Evolutionary conservation across 2,329 filamentous ascomycete species (phyloP).

Genomic region (Coniochaeta sp.): DNA sequence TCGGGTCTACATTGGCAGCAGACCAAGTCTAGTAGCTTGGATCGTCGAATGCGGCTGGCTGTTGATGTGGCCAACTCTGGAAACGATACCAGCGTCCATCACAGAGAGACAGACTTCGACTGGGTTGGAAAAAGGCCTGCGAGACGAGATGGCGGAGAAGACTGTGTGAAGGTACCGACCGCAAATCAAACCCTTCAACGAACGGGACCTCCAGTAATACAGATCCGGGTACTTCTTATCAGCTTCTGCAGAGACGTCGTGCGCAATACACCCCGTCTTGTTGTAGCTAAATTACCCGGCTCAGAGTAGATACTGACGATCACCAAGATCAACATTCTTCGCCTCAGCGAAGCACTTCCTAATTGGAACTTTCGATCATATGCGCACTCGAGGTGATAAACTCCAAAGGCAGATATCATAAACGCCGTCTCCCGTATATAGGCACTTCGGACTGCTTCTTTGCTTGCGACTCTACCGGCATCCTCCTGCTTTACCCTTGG

Average conservation of each 20-base stretch:
- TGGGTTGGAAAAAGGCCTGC: conserved; percentile 7
- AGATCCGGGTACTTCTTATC: background rate
- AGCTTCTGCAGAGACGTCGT: background rate
- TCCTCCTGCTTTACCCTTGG: background rate
- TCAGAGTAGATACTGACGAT: too few relatives aligned
- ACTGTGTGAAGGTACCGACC: background rate
- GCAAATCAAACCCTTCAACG: background rate
- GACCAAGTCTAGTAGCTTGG: conserved; percentile 12
- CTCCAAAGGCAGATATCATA: background rate
- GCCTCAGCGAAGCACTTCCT: too few relatives aligned
- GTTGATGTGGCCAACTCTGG: conserved; percentile 5
- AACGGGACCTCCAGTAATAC: too few relatives aligned
- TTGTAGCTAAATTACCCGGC: too few relatives aligned
- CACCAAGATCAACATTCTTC: too few relatives aligned
- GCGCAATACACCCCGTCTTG: too few relatives aligned
- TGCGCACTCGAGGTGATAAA: background rate
- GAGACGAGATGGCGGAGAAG: background rate
- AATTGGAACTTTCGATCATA: background rate
- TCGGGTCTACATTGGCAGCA: conserved; percentile 7
- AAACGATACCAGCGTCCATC: conserved; percentile 8
- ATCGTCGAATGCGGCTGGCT: conserved; percentile 5
- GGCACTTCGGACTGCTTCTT: background rate
- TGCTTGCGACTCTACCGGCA: background rate
- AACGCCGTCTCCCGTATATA: background rate
- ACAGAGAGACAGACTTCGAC: conserved; percentile 8